Percentiles rank a stretch among this genome's conserved stretches.
These are phyloP conservation scores for Beauveria medogensis DNA, from an alignment of 2,329 filamentous ascomycete genomes.

Conservation along the genomic window DNA sequence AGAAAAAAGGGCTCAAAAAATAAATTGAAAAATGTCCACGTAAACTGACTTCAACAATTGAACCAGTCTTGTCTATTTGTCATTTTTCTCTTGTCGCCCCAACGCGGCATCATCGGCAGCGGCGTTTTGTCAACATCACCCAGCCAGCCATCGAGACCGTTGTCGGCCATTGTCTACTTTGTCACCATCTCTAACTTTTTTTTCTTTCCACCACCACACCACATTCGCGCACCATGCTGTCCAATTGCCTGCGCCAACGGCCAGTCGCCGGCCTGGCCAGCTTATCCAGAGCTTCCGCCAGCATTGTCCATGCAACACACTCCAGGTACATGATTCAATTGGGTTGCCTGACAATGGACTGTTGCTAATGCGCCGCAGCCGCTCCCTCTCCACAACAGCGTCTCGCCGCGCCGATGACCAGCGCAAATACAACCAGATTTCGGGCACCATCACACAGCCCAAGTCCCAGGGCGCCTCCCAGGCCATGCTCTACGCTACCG, in stretches of 20 bases:
- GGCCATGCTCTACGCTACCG: conserved; percentile 97
- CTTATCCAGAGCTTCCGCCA: conserved; percentile 17
- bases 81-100: not conserved
- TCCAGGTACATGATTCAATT: conserved; percentile 19
- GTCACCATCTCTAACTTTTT: conserved; percentile 12
- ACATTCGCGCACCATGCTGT: conserved; percentile 18
- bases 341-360: not conserved
- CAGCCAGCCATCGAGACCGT: conserved; percentile 19
- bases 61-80: not conserved
- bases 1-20: conserved; percentile 15
- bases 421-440: conserved; percentile 69
- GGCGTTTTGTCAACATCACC: conserved; percentile 4
- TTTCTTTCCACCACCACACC: conserved; percentile 10
- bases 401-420: conserved; percentile 38
- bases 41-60: too few species aligned
- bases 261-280: conserved; percentile 17
- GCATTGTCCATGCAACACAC: conserved; percentile 15
- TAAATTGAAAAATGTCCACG: not conserved
- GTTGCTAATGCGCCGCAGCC: conserved; percentile 26
- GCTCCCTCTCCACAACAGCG: conserved; percentile 43
- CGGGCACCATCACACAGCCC: conserved; percentile 80
- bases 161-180: conserved; percentile 11
- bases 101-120: not conserved
- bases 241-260: conserved; percentile 20
- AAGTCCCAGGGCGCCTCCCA: conserved; percentile 98